Percentiles rank a stretch among this genome's conserved stretches.
Evolutionary conservation across 2,329 filamentous ascomycete genomes (phyloP).

Genomic region (Claviceps cyperi): DNA sequence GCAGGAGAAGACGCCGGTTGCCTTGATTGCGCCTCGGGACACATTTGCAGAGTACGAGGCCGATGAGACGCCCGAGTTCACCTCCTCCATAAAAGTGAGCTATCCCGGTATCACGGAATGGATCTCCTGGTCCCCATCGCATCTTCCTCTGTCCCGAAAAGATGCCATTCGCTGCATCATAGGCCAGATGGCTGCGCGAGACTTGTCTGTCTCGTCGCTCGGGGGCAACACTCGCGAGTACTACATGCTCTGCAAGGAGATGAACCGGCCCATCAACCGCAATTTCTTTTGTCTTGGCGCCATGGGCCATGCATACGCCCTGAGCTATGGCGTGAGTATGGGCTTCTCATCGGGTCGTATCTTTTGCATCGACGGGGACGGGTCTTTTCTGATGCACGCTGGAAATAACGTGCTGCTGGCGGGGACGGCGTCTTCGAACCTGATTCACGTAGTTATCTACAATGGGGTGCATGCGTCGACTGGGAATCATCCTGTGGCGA

Average conservation of each 20-base stretch:
- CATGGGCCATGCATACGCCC: constrained; percentile 2
- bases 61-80: background rate
- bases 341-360: background rate
- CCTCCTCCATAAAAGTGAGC: background rate
- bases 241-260: constrained; percentile 4
- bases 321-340: constrained; percentile 1
- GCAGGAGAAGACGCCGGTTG: background rate
- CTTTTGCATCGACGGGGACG: constrained; percentile 4
- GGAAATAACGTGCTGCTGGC: constrained; percentile 3
- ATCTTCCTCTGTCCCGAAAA: background rate
- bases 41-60: background rate
- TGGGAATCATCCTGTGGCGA: constrained; percentile 1
- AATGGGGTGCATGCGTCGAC: constrained; percentile 3
- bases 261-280: background rate
- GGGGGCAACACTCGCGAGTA: constrained; percentile 3
- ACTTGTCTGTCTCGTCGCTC: constrained; percentile 2
- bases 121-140: background rate
- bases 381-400: constrained; percentile 3
- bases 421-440: background rate
- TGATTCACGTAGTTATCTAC: constrained; percentile 3
- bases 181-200: background rate
- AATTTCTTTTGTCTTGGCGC: constrained; percentile 3
- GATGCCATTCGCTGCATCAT: background rate
- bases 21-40: background rate
- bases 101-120: background rate